Evolutionary conservation across 2,329 filamentous ascomycete genomes (phyloP), one percentile per base, ranked within the genome.

Genomic region (Orbilia oligospora): DNA sequence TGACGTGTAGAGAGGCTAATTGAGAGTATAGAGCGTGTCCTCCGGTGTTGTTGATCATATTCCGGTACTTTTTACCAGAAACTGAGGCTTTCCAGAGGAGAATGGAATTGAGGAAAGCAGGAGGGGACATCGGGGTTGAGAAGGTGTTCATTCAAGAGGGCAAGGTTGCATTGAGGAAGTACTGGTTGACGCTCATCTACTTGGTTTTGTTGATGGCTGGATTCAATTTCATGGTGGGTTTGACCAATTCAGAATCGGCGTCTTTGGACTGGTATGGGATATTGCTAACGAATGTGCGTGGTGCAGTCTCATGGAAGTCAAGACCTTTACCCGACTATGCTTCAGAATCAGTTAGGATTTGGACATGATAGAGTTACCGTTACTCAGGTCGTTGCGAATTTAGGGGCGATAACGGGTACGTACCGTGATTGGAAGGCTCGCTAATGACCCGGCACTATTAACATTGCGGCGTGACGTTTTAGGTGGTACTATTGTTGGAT

Each of bases 141-240:
- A 87, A 88, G 55, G 90, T 91, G 0, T 96, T 97, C 83, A 68
- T 95, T 27, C 85, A 87, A 0, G 93, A 97, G 84, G 93, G 92
- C 78, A 92, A 92, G 82, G 89, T 94, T 0, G 93, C 93, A 0
- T 83, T 97, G 33, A 91, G 89, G 84, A 88, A 89, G 10, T 93
- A 97, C 84, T 97, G 94, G 94, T 80, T 93, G 14, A 84, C 97
- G 1, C 86, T 97, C 71, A 86, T 90, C 41, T 97, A 97, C 85
- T 87, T 97, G 72, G 92, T 97, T 5, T 86, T 97, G 20, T 87
- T 97, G 46, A 97, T 97, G 93, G 91, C 93, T 0, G 93, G 93
- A 3, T 96, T 97, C 87, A 97, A 97, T 85, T 97, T 96, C 83
- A 94, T 96, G 92, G 85, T 86, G 81, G 72, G 49, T 58, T 61